Base-by-base conservation (phyloP, 2,329 filamentous ascomycete species). In the Colletotrichum incanum region DNA sequence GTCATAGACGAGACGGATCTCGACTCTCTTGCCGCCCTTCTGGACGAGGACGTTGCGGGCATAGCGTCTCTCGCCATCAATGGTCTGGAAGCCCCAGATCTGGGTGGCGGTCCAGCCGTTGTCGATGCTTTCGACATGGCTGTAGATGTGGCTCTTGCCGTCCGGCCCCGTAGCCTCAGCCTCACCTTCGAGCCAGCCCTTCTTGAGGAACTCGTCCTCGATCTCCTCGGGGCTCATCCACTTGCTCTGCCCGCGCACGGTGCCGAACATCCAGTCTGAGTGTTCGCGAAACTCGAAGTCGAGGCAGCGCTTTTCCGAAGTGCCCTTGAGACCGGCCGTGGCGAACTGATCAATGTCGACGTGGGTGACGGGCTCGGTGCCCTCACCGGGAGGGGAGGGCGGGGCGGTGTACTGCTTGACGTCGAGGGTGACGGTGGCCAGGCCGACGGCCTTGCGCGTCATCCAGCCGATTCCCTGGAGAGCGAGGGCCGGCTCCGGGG, bases 211-310 rank as follows among this genome's bases (percentile, higher is more conserved):
- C 5, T 85, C 88, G 77, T 92, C 89, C n/a, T 84, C 80, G 47
- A 90, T 80, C 23, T 87, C 86, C 23, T 82, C 84, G 26, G 82
- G 78, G 14, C 77, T 79, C 71, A 89, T 75, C 79, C 87, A 91
- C 56, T 85, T 82, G 54, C 87, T 89, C 72, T 86, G 86, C 69
- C 93, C 93, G 63, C 85, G 84, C 74, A 96, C 88, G 67, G 83
- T 84, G 71, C 95, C 95, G 80, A 97, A 98, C 75, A 97, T 89
- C 86, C 91, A 92, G 85, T 98, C 94, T 31, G 84, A 84, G 85
- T 95, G 93, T 74, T 89, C 88, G 76, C 92, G 91, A 76, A 76
- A 81, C 65, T 76, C 76, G 79, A 82, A 78, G 83, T 91, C 88
- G 64, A 88, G 77, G 78, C 84, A 87, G 71, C 89, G 88, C 74